These are phyloP conservation scores for Arthrobotrys pseudoclavata DNA, from an alignment of 2,329 filamentous ascomycete species.

Conservation along the genomic window DNA sequence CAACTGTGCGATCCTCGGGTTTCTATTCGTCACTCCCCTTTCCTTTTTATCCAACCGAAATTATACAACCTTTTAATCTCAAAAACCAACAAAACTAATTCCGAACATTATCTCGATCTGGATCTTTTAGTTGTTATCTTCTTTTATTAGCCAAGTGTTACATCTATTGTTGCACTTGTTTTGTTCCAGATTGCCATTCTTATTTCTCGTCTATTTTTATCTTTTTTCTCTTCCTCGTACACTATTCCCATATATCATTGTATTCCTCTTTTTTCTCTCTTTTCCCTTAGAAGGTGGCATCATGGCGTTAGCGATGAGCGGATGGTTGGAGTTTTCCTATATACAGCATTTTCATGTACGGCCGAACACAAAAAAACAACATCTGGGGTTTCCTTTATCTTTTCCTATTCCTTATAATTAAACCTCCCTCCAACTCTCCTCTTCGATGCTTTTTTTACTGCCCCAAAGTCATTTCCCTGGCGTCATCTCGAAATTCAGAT, in stretches of 20 bases:
- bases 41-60: constrained; percentile 19
- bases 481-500: constrained; percentile 47
- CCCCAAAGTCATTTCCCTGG: constrained; percentile 48
- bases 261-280: constrained; percentile 39
- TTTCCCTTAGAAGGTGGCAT: constrained; percentile 58
- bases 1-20: constrained; percentile 17
- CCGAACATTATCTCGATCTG: constrained; percentile 32
- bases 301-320: constrained; percentile 60
- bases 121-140: constrained; percentile 17
- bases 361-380: constrained; percentile 54
- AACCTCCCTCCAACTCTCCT: neutral
- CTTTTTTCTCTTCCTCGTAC: constrained; percentile 57
- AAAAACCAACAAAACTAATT: constrained; percentile 29
- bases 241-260: constrained; percentile 40
- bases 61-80: constrained; percentile 30
- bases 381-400: constrained; percentile 29
- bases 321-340: constrained; percentile 60
- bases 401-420: constrained; percentile 36
- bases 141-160: constrained; percentile 17
- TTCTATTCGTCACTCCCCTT: constrained; percentile 27
- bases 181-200: constrained; percentile 57
- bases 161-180: constrained; percentile 12
- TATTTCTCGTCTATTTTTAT: constrained; percentile 36
- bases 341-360: constrained; percentile 59
- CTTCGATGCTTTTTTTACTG: constrained; percentile 1